Percentiles rank a stretch among this genome's conserved stretches.
These are phyloP conservation scores for Gomphus bonarii DNA, from an alignment of 1,284 basidiomycete genomes.

Conservation along the genomic window DNA sequence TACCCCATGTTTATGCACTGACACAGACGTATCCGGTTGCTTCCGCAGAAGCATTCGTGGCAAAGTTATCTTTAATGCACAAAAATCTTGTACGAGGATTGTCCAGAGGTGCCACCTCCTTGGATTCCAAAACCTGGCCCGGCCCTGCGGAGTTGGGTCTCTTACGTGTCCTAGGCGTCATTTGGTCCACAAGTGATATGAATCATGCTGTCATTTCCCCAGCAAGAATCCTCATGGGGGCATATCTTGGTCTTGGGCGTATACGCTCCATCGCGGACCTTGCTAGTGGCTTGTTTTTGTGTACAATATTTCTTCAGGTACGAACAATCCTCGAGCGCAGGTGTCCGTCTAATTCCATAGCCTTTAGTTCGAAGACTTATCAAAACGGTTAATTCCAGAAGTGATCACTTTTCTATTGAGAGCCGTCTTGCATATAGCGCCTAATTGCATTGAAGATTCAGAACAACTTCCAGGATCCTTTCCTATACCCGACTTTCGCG, in stretches of 20 bases:
- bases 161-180: constrained; percentile 67
- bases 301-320: constrained; percentile 58
- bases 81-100: constrained; percentile 88
- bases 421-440: constrained; percentile 62
- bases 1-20: constrained; percentile 79
- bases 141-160: constrained; percentile 75
- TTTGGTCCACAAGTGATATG: constrained; percentile 95
- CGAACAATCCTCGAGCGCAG: constrained; percentile 11
- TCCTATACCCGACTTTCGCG: constrained; percentile 63
- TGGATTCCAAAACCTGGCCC: constrained; percentile 79
- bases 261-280: constrained; percentile 71
- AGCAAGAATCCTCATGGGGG: constrained; percentile 79
- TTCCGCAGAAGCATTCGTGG: constrained; percentile 70
- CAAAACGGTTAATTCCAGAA: constrained; percentile 87
- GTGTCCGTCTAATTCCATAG: not conserved
- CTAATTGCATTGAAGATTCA: constrained; percentile 39
- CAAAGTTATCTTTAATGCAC: constrained; percentile 86
- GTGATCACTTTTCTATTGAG: constrained; percentile 76
- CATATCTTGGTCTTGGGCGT: constrained; percentile 82
- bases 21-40: constrained; percentile 76
- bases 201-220: constrained; percentile 86
- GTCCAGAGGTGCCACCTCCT: constrained; percentile 55
- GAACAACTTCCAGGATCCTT: constrained; percentile 52
- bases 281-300: constrained; percentile 82
- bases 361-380: constrained; percentile 73